Percentiles rank a stretch among this genome's conserved stretches.
Conservation (phyloP, 306 rosid species). For the barrel medic (Medicago truncatula) region DNA sequence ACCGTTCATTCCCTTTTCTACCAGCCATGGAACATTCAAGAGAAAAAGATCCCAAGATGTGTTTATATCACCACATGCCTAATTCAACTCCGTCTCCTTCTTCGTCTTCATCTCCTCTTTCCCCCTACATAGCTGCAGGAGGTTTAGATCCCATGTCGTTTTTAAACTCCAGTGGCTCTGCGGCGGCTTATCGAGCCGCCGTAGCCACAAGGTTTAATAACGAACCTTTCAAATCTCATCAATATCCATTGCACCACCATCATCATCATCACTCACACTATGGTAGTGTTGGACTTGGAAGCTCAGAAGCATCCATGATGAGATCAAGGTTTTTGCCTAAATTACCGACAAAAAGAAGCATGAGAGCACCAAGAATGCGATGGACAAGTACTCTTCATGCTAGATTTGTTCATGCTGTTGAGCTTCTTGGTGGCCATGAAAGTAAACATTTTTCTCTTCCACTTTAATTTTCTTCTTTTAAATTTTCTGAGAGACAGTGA, state of each 20-base stretch:
- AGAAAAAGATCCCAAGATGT: slow-evolving; percentile 61
- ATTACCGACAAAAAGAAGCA: slow-evolving; percentile 77
- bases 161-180: slow-evolving; percentile 37
- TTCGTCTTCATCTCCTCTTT: slow-evolving; percentile 13
- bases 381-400: slow-evolving; percentile 94
- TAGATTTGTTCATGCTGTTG: slow-evolving; percentile 91
- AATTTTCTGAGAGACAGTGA: neutral
- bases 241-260: slow-evolving; percentile 61
- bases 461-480: neutral
- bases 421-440: slow-evolving; percentile 97
- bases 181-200: slow-evolving; percentile 44
- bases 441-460: slow-evolving; percentile 48
- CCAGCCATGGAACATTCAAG: slow-evolving; percentile 50
- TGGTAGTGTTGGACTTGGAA: slow-evolving; percentile 46
- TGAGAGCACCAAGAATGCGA: slow-evolving; percentile 95
- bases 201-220: slow-evolving; percentile 51
- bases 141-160: slow-evolving; percentile 61
- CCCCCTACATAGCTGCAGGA: slow-evolving; percentile 45
- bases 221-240: slow-evolving; percentile 59
- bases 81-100: slow-evolving; percentile 26
- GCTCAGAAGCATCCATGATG: slow-evolving; percentile 55
- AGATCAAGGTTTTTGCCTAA: slow-evolving; percentile 83
- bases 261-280: slow-evolving; percentile 55
- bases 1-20: slow-evolving; percentile 81
- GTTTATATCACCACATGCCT: slow-evolving; percentile 62